phyloP scores from a whole-genome alignment of 495 filamentous ascomycete genomes.

The Articulospora tetracladia region DNA sequence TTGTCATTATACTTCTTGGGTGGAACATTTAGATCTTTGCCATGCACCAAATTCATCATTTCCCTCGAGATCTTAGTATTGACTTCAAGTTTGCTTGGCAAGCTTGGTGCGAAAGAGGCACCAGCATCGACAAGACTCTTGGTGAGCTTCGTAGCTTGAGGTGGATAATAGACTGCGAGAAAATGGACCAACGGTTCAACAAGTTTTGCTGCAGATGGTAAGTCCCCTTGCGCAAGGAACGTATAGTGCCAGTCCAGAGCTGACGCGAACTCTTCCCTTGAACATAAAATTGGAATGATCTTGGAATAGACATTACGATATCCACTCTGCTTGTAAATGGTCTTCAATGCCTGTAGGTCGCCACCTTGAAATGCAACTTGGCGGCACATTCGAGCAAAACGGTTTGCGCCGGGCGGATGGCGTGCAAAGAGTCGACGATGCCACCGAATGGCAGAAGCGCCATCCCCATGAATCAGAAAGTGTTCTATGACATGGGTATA shows the following conservation, averaged over 20 bases:
- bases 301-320: conserved; percentile 56
- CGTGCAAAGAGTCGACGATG: conserved; percentile 29
- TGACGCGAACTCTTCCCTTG: conserved; percentile 39
- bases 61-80: conserved; percentile 21
- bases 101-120: conserved; percentile 18
- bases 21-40: conserved; percentile 14
- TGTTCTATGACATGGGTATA: conserved; percentile 48
- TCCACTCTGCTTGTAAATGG: conserved; percentile 47
- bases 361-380: conserved; percentile 8
- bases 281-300: conserved; percentile 53
- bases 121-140: conserved; percentile 25
- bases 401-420: conserved; percentile 11
- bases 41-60: conserved; percentile 24
- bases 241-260: conserved; percentile 60
- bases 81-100: conserved; percentile 11
- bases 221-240: conserved; percentile 43
- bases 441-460: conserved; percentile 32
- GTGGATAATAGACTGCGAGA: conserved; percentile 31
- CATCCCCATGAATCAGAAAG: conserved; percentile 28
- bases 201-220: conserved; percentile 32
- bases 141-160: conserved; percentile 15
- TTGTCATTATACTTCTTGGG: conserved; percentile 48
- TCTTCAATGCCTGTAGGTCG: conserved; percentile 23
- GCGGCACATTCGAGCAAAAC: conserved; percentile 16
- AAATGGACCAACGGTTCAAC: conserved; percentile 41